Base-by-base conservation (phyloP, 2,329 filamentous ascomycete species). In the Fusarium newnesense region DNA sequence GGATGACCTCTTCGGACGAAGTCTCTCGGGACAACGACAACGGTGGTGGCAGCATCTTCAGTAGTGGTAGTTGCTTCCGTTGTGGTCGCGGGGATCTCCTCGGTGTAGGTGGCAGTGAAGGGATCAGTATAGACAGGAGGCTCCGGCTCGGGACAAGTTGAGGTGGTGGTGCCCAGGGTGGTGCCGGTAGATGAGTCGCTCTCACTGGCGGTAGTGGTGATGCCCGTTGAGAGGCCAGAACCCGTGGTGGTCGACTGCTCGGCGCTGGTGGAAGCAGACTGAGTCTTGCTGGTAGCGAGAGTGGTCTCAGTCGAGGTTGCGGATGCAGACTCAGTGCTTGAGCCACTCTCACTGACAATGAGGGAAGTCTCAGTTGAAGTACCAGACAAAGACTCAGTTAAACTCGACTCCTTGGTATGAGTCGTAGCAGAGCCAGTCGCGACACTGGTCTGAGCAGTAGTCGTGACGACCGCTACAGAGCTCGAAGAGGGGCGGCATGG, bases 401-500 rank as follows among this genome's bases (percentile, higher is more conserved):
- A 18, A 10, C 50, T 40, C 0, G 61, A 37, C 18, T 60, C 37
- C 21, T 39, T 34, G 7, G 36, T 53, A 9, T 12, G n/a, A 8
- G 44, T 52, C 1, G 49, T 63, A 39, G 40, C 46, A 24, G 63
- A 53, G 9, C 10, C 24, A 4, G 47, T 47, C 12, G 32, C 56
- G 30, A n/a, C 43, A 32, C 37, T 26, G 9, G 63, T 37, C 12
- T 43, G 46, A 11, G 40, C 1, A 12, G 28, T 53, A n/a, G 60
- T 67, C 28, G 61, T 46, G 11, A 43, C 47, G 15, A 46, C n/a
- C 5, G 43, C 19, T 19, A 37, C 44, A 2, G 49, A 64, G 10
- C 28, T 69, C 5, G 54, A 60, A 4, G 53, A 47, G 7, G 66
- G 66, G 43, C 60, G 66, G 15, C 67, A 70, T 43, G 66, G 67